Evolutionary conservation across 148 eudicot genomes (phyloP).

Genomic region (Spergularia marina): DNA sequence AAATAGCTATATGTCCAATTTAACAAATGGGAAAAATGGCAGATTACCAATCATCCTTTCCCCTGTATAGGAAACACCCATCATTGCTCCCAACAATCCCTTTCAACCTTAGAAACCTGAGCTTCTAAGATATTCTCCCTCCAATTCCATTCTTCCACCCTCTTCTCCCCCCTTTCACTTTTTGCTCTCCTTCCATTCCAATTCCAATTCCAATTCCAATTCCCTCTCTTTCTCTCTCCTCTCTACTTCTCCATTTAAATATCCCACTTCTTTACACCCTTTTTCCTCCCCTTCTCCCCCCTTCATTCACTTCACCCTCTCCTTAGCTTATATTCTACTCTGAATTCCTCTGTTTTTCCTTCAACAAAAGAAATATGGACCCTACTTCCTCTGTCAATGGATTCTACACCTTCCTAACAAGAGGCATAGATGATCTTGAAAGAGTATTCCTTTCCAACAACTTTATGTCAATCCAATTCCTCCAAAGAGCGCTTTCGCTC

Average conservation of each 20-base stretch:
- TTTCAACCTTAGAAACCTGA: constrained; percentile 78
- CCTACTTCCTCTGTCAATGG: constrained; percentile 64
- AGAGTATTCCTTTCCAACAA: constrained; percentile 49
- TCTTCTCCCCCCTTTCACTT: constrained; percentile 8
- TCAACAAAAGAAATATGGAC: constrained; percentile 33
- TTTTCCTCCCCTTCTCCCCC: constrained; percentile 16
- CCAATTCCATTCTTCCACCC: constrained; percentile 16
- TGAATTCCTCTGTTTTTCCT: background rate
- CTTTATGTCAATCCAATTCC: constrained; percentile 71
- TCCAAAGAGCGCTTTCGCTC: constrained; percentile 50
- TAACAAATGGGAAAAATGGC: constrained; percentile 70
- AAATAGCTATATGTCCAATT: constrained; percentile 40
- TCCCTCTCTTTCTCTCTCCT: constrained; percentile 12
- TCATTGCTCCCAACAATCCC: constrained; percentile 96
- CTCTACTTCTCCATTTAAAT: constrained; percentile 31
- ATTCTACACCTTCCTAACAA: constrained; percentile 57
- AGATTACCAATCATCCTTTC: constrained; percentile 86
- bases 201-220: background rate
- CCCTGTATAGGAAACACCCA: constrained; percentile 93
- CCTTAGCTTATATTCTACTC: background rate
- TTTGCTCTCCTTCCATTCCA: constrained; percentile 5
- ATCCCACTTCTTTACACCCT: constrained; percentile 23
- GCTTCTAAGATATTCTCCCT: constrained; percentile 62
- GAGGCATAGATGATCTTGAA: constrained; percentile 71
- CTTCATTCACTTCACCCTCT: constrained; percentile 6